Evolutionary conservation across 169 alveolate species (phyloP).

Genomic region (Besnoitia besnoiti): DNA sequence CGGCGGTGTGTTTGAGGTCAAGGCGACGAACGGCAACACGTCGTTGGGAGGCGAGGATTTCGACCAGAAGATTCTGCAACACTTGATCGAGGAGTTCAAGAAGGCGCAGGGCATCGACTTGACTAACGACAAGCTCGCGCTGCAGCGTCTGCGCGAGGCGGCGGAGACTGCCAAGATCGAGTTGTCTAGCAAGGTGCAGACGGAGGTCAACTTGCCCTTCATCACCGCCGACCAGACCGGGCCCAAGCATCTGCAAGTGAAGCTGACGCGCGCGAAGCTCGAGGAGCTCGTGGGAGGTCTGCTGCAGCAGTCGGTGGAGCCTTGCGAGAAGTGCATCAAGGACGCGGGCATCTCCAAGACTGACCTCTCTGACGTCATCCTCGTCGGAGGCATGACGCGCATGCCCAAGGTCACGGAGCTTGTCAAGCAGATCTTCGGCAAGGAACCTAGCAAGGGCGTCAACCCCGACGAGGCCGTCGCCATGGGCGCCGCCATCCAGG

Average conservation of each 20-base stretch:
- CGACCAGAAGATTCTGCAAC: constrained; percentile 93
- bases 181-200: constrained; percentile 93
- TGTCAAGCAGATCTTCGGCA: constrained; percentile 91
- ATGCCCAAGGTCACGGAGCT: constrained; percentile 97
- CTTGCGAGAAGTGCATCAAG: constrained; percentile 94
- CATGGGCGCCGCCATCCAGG: constrained; percentile 99
- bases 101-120: constrained; percentile 96
- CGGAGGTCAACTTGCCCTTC: constrained; percentile 97
- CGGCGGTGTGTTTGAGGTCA: constrained; percentile 98
- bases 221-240: constrained; percentile 98
- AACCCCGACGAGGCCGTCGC: constrained; percentile 99
- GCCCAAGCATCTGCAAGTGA: constrained; percentile 96
- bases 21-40: constrained; percentile 99
- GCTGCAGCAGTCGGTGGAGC: constrained; percentile 93
- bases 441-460: constrained; percentile 95
- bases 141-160: constrained; percentile 97
- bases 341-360: constrained; percentile 93
- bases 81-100: constrained; percentile 95
- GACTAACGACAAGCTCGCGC: constrained; percentile 93
- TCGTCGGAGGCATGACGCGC: constrained; percentile 99
- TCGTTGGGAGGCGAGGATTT: constrained; percentile 99
- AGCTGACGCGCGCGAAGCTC: constrained; percentile 75
- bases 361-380: constrained; percentile 94
- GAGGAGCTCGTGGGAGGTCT: constrained; percentile 98
- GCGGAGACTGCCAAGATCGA: constrained; percentile 99